Evolutionary conservation across 148 eudicot species (phyloP), one percentile per base, ranked within the genome.

Genomic region (Talinum fruticosum): DNA sequence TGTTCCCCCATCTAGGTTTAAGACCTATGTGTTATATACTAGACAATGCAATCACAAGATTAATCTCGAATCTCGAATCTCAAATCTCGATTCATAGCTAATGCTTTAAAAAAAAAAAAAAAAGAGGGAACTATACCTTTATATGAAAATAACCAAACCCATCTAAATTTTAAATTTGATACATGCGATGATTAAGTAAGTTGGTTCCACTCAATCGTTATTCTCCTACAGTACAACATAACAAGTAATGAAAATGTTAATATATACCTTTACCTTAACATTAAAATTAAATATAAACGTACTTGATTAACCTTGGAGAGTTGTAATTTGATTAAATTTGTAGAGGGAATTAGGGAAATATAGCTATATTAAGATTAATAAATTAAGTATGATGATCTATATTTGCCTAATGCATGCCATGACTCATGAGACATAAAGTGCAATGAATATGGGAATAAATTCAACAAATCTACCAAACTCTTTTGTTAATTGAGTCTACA

Each of bases 361-460:
- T 38, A 13, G 34, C 32, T 64, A 41, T 24, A 64, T 28, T 18
- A 29, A 73, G 16, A 13, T 49, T 23, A 35, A 12, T n/a, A 16
- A 30, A 37, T 37, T 8, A 28, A 37, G 5, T 15, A 6, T 34
- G n/a, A 64, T 38, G 24, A 65, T 37, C 66, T 61, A 26, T 62
- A 1, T 62, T 26, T 26, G 66, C 16, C 66, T 62, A 62, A 62
- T 62, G 33, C 18, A 26, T 1, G 33, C 2, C 32, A 62, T 62
- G 66, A 26, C 13, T 12, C 32, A 62, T 62, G 66, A 26, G 30
- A 66, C 32, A 65, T 24, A 65, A 73, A 49, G 59, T 79, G 76
- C 76, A 79, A 30, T 79, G 76, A 64, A 79, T 41, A 54, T 38
- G 72, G 76, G 68, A 72, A 38, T 66, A 65, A 10, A 30, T 28